Evolutionary conservation across 331 rosid genomes (phyloP), one percentile per base, ranked within the genome.

Genomic region (Ulmus americana): DNA sequence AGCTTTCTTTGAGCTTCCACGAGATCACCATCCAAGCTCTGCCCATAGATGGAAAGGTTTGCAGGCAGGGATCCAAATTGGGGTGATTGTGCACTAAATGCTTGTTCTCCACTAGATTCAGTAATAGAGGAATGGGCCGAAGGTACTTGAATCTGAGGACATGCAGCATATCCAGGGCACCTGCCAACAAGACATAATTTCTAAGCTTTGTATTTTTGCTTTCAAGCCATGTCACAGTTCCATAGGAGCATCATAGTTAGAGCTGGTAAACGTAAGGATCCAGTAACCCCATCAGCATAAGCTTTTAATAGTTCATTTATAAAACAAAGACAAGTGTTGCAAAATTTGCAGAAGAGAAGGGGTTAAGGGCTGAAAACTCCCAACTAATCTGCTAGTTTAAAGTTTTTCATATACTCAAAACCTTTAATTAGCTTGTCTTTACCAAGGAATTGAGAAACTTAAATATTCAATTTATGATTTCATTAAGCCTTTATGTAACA

Each of bases 1-100:
- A 85, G 59, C 70, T 70, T 80, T 76, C 43, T 77, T 50, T 89
- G 91, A 58, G 83, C 86, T 75, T 85, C 95, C 64, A 60, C 28
- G 78, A 28, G 71, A 78, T 80, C 68, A 59, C 69, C 61, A 54
- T 68, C 81, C 74, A 72, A 67, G 73, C 75, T 80, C 61, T 56
- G 61, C 61, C 44, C 11, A 38, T 56, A 35, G 43, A 7, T 74
- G 44, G 86, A 64, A 45, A 48, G 66, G 77, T 82, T 78, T 64
- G 80, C 38, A 76, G 78, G 81, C 55, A 83, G 67, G 58, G 58
- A 59, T 22, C 70, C 55, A 66, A 86, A 76, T 59, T 39, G 64
- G 47, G 65, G 85, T 54, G 80, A 45, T 59, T 73, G 85, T 74
- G 74, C 86, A 59, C 64, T 39, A 16, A 76, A 72, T 64, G 81